Conservation (phyloP, 2,329 filamentous ascomycete species). For the Epichloe sylvatica region DNA sequence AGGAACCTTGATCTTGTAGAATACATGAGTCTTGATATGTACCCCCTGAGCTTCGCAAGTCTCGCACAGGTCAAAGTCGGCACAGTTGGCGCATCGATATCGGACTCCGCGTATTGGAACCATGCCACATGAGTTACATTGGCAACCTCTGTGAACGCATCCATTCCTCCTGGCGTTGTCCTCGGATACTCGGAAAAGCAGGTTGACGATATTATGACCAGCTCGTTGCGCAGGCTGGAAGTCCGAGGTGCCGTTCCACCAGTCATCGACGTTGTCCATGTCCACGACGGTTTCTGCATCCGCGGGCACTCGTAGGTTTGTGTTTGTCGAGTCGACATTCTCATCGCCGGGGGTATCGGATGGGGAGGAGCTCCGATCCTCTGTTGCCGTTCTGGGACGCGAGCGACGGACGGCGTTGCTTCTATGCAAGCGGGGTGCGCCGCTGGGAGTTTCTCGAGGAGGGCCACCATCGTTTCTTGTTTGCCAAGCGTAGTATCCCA, state of each 20-base stretch:
- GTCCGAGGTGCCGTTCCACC: slow-evolving; percentile 34
- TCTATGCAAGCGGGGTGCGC: slow-evolving; percentile 37
- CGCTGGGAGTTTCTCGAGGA: slow-evolving; percentile 13
- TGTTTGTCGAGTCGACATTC: slow-evolving; percentile 22
- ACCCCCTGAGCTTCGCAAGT: slow-evolving; percentile 68
- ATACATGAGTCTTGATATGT: slow-evolving; percentile 84
- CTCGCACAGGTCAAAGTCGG: slow-evolving; percentile 92
- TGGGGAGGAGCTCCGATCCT: slow-evolving; percentile 27
- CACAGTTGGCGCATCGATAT: slow-evolving; percentile 90
- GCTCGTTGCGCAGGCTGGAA: slow-evolving; percentile 32
- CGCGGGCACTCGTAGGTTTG: slow-evolving; percentile 13
- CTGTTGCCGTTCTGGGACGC: slow-evolving; percentile 21
- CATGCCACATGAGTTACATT: slow-evolving; percentile 78
- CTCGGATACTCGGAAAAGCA: slow-evolving; percentile 86
- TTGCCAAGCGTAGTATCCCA: slow-evolving; percentile 45
- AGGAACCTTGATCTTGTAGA: slow-evolving; percentile 89
- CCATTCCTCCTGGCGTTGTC: slow-evolving; percentile 79
- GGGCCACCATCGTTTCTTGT: slow-evolving; percentile 14
- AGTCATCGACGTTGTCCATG: slow-evolving; percentile 30
- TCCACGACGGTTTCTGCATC: slow-evolving; percentile 27
- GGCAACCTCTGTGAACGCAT: slow-evolving; percentile 83
- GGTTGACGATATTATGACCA: slow-evolving; percentile 68
- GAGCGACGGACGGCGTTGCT: slow-evolving; percentile 52
- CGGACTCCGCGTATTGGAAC: slow-evolving; percentile 83
- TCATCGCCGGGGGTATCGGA: slow-evolving; percentile 32